Evolutionary conservation across 352 stramenopile genomes (phyloP), one percentile per base, ranked within the genome.

Genomic region (Phytopythium boreale): DNA sequence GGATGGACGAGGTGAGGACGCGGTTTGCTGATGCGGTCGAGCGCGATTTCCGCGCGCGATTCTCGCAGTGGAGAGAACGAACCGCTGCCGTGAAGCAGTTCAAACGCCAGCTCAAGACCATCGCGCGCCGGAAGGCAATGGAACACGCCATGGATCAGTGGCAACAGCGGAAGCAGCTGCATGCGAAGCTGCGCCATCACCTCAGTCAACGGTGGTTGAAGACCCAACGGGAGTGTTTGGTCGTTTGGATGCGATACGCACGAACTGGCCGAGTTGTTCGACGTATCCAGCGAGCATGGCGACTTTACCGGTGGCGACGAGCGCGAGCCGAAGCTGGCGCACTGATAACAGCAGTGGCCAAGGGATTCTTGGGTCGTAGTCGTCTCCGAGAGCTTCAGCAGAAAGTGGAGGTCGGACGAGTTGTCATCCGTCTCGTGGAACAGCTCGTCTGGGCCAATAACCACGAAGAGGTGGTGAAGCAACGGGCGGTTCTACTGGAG

Each of bases 51-150:
- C 17, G 12, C 9, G n/a, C 31, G 11, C 58, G 58, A 19, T 63
- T 63, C n/a, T 15, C 5, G 12, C 58, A 50, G n/a, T 63, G 58
- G 58, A 55, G 49, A 46, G 49, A 47, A 12, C 44, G 58, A 17
- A 44, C 44, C 11, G n/a, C 17, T 17, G 19, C 46, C 3, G 36
- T 55, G 6, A 63, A 63, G 19, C 26, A 26, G 2, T 55, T 63
- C 44, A 63, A 63, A 36, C 27, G 43, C 2, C 41, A 46, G 49
- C 36, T 63, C 9, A 63, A 63, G 52, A 46, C n/a, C 0, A 31
- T 63, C 26, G 58, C 44, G 20, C 39, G 58, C 6, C 58, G 58
- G 6, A 63, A 63, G n/a, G 43, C 43, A 12, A 63, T 63, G 58
- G 22, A 4, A 6, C 22, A 55, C 22, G 58, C 58, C 0, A 43